These are phyloP conservation scores for Populus pruinosa DNA, from an alignment of 345 rosid species.

Conservation along the genomic window DNA sequence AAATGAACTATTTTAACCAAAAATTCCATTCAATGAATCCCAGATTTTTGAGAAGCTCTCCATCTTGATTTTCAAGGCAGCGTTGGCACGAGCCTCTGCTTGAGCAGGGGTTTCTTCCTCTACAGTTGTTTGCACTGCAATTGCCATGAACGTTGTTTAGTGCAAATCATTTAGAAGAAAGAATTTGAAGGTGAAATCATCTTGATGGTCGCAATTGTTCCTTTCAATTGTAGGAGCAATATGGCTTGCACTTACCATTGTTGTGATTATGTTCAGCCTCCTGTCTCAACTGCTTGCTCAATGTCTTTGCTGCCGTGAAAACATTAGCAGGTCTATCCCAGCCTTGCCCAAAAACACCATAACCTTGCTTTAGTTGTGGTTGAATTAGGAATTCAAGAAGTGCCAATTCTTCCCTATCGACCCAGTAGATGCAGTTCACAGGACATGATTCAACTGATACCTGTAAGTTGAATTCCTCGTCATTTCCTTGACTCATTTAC, in stretches of 20 bases:
- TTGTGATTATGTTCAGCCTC: constrained; percentile 16
- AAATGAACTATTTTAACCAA: constrained; percentile 11
- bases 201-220: background rate
- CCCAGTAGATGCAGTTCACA: constrained; percentile 63
- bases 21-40: constrained; percentile 27
- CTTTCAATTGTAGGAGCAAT: background rate
- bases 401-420: constrained; percentile 45
- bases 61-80: constrained; percentile 37
- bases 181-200: background rate
- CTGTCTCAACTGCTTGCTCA: constrained; percentile 37
- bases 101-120: constrained; percentile 62
- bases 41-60: constrained; percentile 36
- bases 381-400: constrained; percentile 50
- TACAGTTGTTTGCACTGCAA: constrained; percentile 30
- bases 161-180: background rate
- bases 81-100: constrained; percentile 44
- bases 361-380: constrained; percentile 44
- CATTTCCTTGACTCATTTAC: background rate
- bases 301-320: constrained; percentile 50
- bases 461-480: constrained; percentile 17
- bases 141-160: background rate
- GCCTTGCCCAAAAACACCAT: constrained; percentile 60
- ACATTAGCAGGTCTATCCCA: constrained; percentile 58
- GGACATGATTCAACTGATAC: constrained; percentile 63
- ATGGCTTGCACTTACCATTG: constrained; percentile 11